phyloP scores from a whole-genome alignment of 805 yeast species.

The Cyberlindnera samutprakarnensis region DNA sequence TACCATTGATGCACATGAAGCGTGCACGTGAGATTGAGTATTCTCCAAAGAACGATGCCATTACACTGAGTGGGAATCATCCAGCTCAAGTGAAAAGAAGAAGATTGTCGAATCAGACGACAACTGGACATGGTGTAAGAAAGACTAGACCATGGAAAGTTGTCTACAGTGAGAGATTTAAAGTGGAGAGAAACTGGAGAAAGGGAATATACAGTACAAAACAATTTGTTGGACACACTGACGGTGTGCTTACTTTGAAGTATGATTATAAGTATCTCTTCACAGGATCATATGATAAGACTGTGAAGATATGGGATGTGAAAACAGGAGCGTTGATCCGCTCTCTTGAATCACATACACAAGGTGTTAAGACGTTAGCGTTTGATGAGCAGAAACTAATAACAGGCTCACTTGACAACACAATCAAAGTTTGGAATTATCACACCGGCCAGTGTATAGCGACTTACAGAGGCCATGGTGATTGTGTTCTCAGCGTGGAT shows the following conservation, averaged over 20 bases:
- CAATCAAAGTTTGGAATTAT: slow-evolving; percentile 94
- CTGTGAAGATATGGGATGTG: slow-evolving; percentile 90
- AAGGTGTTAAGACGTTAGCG: slow-evolving; percentile 77
- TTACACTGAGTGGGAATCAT: slow-evolving; percentile 8
- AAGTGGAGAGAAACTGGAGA: slow-evolving; percentile 93
- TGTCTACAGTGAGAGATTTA: slow-evolving; percentile 84
- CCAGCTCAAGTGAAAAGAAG: slow-evolving; percentile 16
- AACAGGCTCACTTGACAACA: slow-evolving; percentile 86
- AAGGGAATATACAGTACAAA: slow-evolving; percentile 62
- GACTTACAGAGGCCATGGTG: slow-evolving; percentile 89
- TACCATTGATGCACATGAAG: slow-evolving; percentile 88
- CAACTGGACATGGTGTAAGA: slow-evolving; percentile 16
- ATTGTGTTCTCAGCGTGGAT: slow-evolving; percentile 79
- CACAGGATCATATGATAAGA: slow-evolving; percentile 89
- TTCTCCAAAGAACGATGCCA: slow-evolving; percentile 1
- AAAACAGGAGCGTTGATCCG: slow-evolving; percentile 69
- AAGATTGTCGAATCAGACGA: slow-evolving; percentile 19
- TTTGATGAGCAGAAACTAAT: slow-evolving; percentile 87
- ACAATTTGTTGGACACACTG: slow-evolving; percentile 74
- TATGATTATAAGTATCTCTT: slow-evolving; percentile 73
- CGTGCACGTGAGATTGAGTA: slow-evolving; percentile 45
- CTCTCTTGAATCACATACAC: slow-evolving; percentile 80
- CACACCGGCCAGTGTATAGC: slow-evolving; percentile 91
- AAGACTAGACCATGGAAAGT: slow-evolving; percentile 89
- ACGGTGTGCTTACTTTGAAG: slow-evolving; percentile 83